Base-by-base conservation (phyloP, 257 asterid genomes). In the Rauvolfia tetraphylla region DNA sequence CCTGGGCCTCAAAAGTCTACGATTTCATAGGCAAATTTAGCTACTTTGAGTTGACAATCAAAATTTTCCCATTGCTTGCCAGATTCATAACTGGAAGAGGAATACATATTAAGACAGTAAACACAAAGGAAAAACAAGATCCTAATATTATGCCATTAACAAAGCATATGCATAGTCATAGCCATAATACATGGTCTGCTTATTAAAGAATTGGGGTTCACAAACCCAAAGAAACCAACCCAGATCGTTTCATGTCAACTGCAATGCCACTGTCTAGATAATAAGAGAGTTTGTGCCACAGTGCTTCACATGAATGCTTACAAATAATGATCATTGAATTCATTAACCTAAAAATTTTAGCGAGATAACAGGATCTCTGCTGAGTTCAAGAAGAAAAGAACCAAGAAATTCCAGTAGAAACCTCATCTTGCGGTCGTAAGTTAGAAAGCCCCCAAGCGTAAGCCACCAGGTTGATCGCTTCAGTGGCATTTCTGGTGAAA, bases 391-490 rank as follows among this genome's bases (percentile, higher is more conserved):
- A n/a, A 38, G 2, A 23, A 66, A 56, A 51, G 23, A 34, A 66
- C 57, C 5, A 38, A 78, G 41, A 42, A 61, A 18, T 15, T 77
- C 66, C 70, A 41, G 20, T 31, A 41, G 63, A 66, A 31, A 95
- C 99, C 98, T 95, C 99, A 78, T 95, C 97, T 72, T 93, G 92
- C 69, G 93, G 82, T 78, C 90, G 91, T 78, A 95, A 84, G 83
- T 91, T 91, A 61, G 89, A 31, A 42, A 89, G 91, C 44, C 98
- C 99, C 98, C 98, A 95, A 82, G 92, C 79, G 85, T 91, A 87
- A 76, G 99, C 99, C 84, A 95, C 98, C 71, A 95, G 85, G 80
- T 95, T 93, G 76, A 95, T 93, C 34, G 97, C 99, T 87, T 95
- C 99, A 1, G 99, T 92, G 72, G 99, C 99, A 88, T 95, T 95